Conservation (phyloP, 139 green algal species). For the Bryopsis sp. region DNA sequence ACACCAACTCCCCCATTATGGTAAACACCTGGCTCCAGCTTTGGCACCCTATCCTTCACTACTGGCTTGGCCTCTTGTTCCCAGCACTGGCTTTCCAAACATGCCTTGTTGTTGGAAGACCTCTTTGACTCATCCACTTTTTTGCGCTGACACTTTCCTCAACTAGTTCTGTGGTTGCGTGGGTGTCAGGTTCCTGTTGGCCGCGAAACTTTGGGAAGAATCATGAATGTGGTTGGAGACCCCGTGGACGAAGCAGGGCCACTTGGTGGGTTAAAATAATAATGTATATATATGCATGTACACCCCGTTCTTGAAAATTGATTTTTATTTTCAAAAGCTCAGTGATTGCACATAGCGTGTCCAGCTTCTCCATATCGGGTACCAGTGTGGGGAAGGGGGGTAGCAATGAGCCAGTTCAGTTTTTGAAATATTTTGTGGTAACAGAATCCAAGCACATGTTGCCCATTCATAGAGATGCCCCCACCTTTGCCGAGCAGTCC, state of each 20-base stretch:
- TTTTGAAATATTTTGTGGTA: background rate
- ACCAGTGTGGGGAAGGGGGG: no score
- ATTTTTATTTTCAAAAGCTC: no score
- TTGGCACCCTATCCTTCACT: no score
- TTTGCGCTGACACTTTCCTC: background rate
- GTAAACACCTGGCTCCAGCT: constrained; percentile 37
- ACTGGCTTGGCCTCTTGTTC: no score
- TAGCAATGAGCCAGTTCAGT: no score
- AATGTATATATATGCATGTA: background rate
- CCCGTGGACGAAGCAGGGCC: constrained; percentile 95
- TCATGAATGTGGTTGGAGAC: constrained; percentile 99
- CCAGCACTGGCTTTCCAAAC: no score
- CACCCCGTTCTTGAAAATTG: background rate
- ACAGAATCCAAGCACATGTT: constrained; percentile 67
- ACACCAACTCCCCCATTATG: constrained; percentile 90
- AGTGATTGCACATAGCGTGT: no score
- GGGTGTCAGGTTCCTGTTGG: constrained; percentile 94
- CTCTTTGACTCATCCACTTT: background rate
- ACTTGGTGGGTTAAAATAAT: constrained; percentile 52
- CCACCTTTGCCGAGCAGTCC: constrained; percentile 87
- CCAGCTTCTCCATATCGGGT: no score
- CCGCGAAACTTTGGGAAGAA: constrained; percentile 90
- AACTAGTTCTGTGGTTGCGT: no score
- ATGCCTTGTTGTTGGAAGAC: background rate
- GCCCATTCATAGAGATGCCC: constrained; percentile 95